Conservation (phyloP, 2,329 filamentous ascomycete species). For the Teratosphaeriaceae sp. region DNA sequence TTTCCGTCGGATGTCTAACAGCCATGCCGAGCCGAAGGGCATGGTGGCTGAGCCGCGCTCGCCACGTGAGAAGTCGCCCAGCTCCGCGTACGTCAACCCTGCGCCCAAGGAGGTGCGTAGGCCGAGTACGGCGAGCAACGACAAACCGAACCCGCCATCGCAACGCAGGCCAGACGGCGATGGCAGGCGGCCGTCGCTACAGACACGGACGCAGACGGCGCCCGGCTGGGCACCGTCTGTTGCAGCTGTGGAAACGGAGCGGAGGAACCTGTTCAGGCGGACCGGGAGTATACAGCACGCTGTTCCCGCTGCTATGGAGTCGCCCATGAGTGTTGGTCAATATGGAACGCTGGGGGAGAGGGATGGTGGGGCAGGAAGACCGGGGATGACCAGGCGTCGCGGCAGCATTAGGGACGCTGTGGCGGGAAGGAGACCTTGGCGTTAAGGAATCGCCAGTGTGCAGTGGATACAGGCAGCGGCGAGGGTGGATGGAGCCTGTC, state of each 20-base stretch:
- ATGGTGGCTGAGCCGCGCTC: constrained; percentile 4
- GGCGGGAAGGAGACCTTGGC: constrained; percentile 7
- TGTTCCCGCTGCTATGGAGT: not conserved
- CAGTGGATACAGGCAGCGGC: not conserved
- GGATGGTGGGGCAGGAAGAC: not conserved
- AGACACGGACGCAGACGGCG: constrained; percentile 5
- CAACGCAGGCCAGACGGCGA: not conserved
- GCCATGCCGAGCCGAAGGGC: constrained; percentile 8
- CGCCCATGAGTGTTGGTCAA: not conserved
- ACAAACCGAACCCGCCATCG: no score
- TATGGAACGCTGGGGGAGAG: not conserved
- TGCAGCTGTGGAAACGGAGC: constrained; percentile 3
- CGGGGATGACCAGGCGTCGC: constrained; percentile 1
- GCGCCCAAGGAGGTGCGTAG: constrained; percentile 7
- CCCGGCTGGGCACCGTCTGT: constrained; percentile 1
- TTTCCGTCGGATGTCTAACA: constrained; percentile 28
- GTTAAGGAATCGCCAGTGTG: no score
- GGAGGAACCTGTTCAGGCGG: constrained; percentile 9
- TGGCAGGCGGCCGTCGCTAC: constrained; percentile 6
- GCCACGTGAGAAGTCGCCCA: constrained; percentile 14
- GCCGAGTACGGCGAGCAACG: constrained; percentile 8
- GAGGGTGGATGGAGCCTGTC: not conserved
- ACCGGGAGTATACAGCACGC: constrained; percentile 8
- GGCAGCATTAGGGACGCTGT: constrained; percentile 16
- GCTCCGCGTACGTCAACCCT: constrained; percentile 13